A percentile compares a stretch with the other conserved stretches of the same genome.
These are phyloP conservation scores for Alternaria atra DNA, from an alignment of 2,329 filamentous ascomycete genomes.

Conservation along the genomic window DNA sequence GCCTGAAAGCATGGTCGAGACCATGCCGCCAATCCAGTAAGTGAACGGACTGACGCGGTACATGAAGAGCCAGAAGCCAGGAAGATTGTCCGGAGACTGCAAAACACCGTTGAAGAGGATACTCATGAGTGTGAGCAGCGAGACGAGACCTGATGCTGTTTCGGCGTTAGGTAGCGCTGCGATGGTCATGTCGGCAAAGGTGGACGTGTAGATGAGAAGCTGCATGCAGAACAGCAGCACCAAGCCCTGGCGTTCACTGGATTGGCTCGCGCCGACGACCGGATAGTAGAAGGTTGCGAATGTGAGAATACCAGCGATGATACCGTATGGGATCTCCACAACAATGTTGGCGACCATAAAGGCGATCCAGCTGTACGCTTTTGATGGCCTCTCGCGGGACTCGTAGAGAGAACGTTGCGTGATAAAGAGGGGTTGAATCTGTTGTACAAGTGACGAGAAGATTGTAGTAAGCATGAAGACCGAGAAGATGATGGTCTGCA, in stretches of 20 bases:
- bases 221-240: constrained; percentile 71
- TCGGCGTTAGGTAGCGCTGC: constrained; percentile 74
- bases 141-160: constrained; percentile 70
- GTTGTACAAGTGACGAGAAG: constrained; percentile 60
- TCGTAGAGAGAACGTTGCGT: constrained; percentile 68
- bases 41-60: constrained; percentile 73
- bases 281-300: constrained; percentile 74
- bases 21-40: constrained; percentile 63
- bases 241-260: constrained; percentile 61
- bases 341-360: constrained; percentile 77
- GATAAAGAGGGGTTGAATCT: constrained; percentile 68
- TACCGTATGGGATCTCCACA: constrained; percentile 74
- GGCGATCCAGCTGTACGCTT: constrained; percentile 77
- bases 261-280: constrained; percentile 50
- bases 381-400: constrained; percentile 69
- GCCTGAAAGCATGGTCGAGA: constrained; percentile 53
- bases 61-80: constrained; percentile 82
- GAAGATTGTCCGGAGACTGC: constrained; percentile 65
- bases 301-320: constrained; percentile 69
- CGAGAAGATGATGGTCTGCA: constrained; percentile 59
- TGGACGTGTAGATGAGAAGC: constrained; percentile 75
- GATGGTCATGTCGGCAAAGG: constrained; percentile 78
- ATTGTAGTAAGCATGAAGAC: constrained; percentile 61
- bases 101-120: constrained; percentile 64
- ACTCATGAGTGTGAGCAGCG: constrained; percentile 66